phyloP scores from a whole-genome alignment of 352 stramenopile species.

The Pythium apleroticum region DNA sequence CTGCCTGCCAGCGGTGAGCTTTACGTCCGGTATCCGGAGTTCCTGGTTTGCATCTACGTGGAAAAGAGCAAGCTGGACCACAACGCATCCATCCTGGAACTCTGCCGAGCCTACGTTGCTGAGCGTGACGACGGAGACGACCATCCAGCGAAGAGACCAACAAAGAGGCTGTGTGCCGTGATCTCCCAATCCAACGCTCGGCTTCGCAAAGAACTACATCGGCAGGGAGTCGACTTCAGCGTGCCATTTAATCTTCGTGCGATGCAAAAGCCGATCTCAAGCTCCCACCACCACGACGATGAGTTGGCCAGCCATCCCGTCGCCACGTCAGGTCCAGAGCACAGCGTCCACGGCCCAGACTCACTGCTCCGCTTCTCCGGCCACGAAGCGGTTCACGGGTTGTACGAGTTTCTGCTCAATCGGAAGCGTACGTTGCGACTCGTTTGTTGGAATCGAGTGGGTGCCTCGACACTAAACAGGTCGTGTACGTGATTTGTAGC shows the following conservation, averaged over 20 bases:
- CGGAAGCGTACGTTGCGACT: slow-evolving; percentile 51
- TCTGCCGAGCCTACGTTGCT: slow-evolving; percentile 30
- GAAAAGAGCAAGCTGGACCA: slow-evolving; percentile 14
- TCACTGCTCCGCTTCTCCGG: slow-evolving; percentile 66
- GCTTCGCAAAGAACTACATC: slow-evolving; percentile 62
- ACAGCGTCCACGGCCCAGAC: slow-evolving; percentile 53
- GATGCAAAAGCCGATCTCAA: slow-evolving; percentile 25
- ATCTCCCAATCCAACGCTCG: slow-evolving; percentile 68
- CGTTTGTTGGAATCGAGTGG: neutral
- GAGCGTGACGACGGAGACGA: neutral
- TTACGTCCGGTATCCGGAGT: slow-evolving; percentile 68
- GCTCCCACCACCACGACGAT: slow-evolving; percentile 35
- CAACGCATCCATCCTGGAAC: slow-evolving; percentile 31
- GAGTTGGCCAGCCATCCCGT: slow-evolving; percentile 13
- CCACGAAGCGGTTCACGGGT: slow-evolving; percentile 60
- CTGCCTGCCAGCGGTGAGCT: slow-evolving; percentile 19
- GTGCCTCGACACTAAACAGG: neutral
- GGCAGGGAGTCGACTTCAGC: slow-evolving; percentile 54
- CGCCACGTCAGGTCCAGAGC: slow-evolving; percentile 2
- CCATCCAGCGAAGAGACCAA: neutral
- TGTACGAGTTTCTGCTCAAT: slow-evolving; percentile 82
- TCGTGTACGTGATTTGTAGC: slow-evolving; percentile 30
- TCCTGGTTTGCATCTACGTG: slow-evolving; percentile 57
- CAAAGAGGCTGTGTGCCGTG: slow-evolving; percentile 42
- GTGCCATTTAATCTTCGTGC: slow-evolving; percentile 47